A percentile compares a stretch with the other conserved stretches of the same genome.
These are phyloP conservation scores for Karstenula rhodostoma DNA, from an alignment of 2,329 filamentous ascomycete genomes.

Conservation along the genomic window DNA sequence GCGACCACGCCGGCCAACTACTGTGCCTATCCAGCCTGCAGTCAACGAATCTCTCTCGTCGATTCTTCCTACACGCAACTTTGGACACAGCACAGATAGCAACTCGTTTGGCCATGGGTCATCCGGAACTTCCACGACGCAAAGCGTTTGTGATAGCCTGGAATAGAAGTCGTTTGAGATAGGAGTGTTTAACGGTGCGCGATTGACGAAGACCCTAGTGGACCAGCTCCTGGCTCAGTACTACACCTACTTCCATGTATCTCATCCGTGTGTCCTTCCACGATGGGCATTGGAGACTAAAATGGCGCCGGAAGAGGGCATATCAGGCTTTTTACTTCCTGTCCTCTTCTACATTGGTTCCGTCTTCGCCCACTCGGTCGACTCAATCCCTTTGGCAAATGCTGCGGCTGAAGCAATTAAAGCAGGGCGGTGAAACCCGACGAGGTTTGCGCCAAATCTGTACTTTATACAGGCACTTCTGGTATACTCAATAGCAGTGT, in stretches of 20 bases:
- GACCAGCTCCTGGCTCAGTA: constrained; percentile 29
- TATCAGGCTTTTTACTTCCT: constrained; percentile 39
- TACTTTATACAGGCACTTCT: constrained; percentile 78
- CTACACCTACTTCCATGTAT: constrained; percentile 29
- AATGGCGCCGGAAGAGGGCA: constrained; percentile 12
- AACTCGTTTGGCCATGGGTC: constrained; percentile 17
- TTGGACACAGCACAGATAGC: constrained; percentile 4
- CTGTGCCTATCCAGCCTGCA: constrained; percentile 11
- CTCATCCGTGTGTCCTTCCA: constrained; percentile 34
- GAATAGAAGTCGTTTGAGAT: constrained; percentile 16
- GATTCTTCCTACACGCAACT: constrained; percentile 12
- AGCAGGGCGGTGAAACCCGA: constrained; percentile 12
- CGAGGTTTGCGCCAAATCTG: constrained; percentile 16
- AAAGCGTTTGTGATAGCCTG: constrained; percentile 19
- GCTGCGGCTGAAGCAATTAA: constrained; percentile 23
- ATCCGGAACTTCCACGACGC: constrained; percentile 18
- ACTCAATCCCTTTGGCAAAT: constrained; percentile 50
- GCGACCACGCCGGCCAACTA: constrained; percentile 20
- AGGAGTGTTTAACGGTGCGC: not conserved
- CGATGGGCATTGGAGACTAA: constrained; percentile 21
- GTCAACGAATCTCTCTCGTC: constrained; percentile 7
- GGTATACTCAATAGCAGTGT: constrained; percentile 76
- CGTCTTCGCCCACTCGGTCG: constrained; percentile 56
- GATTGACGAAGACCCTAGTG: constrained; percentile 13
- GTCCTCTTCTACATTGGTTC: constrained; percentile 63